phyloP scores from a whole-genome alignment of 1,284 basidiomycete species.

The Irpex rosettiformis region DNA sequence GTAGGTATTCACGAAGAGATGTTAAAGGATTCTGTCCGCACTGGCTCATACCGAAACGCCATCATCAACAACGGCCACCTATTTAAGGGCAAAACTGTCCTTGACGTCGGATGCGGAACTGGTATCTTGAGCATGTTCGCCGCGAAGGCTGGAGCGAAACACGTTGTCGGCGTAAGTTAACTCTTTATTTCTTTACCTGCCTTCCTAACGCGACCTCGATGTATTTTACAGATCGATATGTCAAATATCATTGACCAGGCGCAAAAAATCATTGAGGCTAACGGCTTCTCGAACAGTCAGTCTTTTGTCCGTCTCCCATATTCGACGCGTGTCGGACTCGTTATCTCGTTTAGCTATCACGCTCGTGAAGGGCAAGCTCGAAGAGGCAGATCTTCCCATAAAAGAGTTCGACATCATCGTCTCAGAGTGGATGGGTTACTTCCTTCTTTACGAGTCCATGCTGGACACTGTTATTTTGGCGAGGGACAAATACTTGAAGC shows the following conservation, averaged over 20 bases:
- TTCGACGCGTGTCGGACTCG: neutral
- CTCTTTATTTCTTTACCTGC: no score
- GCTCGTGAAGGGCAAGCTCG: slow-evolving; percentile 97
- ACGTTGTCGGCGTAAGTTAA: slow-evolving; percentile 83
- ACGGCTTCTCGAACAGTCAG: slow-evolving; percentile 93
- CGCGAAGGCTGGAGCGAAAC: slow-evolving; percentile 94
- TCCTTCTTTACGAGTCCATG: slow-evolving; percentile 98
- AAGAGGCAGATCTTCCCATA: slow-evolving; percentile 85
- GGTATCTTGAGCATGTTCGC: slow-evolving; percentile 99
- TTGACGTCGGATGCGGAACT: slow-evolving; percentile 98
- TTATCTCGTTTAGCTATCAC: slow-evolving; percentile 68
- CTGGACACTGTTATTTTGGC: slow-evolving; percentile 97
- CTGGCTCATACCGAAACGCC: slow-evolving; percentile 91
- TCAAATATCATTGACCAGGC: slow-evolving; percentile 99
- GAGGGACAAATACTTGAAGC: slow-evolving; percentile 94
- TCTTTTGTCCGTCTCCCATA: slow-evolving; percentile 17
- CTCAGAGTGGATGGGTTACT: slow-evolving; percentile 99
- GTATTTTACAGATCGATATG: slow-evolving; percentile 96
- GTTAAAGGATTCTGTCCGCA: slow-evolving; percentile 97
- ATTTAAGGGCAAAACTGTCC: slow-evolving; percentile 92
- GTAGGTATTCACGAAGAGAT: slow-evolving; percentile 98
- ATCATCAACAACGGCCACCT: slow-evolving; percentile 95
- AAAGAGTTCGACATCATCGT: slow-evolving; percentile 97
- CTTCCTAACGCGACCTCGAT: no score
- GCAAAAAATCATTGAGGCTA: slow-evolving; percentile 93